Conservation (phyloP, 139 green algal genomes). For the Raphidocelis subcapitata region DNA sequence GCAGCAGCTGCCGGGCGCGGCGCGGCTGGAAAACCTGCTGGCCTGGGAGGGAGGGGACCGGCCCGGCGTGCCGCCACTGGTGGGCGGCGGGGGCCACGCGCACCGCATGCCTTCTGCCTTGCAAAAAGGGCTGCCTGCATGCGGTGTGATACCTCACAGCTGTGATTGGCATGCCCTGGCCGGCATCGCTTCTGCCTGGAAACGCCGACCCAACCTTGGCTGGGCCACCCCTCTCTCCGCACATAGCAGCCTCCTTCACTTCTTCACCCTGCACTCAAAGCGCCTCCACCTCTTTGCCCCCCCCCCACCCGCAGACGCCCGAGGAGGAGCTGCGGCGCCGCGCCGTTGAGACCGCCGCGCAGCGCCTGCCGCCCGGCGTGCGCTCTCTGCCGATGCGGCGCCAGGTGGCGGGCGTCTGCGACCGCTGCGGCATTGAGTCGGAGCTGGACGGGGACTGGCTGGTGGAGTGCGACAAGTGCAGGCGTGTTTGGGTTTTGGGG, state of each 20-base stretch:
- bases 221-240: too few species aligned
- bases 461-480: conserved; percentile 81
- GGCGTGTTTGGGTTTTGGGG: not conserved
- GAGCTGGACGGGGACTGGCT: conserved; percentile 51
- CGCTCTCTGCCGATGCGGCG: not conserved
- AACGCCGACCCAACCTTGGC: too few species aligned
- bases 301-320: conserved; percentile 33
- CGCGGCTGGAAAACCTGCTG: conserved; percentile 55
- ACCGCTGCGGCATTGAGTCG: conserved; percentile 64
- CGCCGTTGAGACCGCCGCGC: conserved; percentile 26
- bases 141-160: too few species aligned
- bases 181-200: too few species aligned
- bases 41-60: conserved; percentile 24
- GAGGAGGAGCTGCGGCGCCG: conserved; percentile 39
- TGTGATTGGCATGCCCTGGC: too few species aligned
- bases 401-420: conserved; percentile 38
- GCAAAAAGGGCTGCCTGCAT: too few species aligned
- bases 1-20: conserved; percentile 40
- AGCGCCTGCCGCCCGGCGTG: conserved; percentile 52
- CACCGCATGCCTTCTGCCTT: too few species aligned
- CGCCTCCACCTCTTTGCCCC: too few species aligned
- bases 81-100: conserved; percentile 13
- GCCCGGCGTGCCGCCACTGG: conserved; percentile 35
- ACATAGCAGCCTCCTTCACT: too few species aligned
- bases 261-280: too few species aligned